Base-by-base conservation (phyloP, 1,139 yeast species). In the Scheffersomyces titani region DNA sequence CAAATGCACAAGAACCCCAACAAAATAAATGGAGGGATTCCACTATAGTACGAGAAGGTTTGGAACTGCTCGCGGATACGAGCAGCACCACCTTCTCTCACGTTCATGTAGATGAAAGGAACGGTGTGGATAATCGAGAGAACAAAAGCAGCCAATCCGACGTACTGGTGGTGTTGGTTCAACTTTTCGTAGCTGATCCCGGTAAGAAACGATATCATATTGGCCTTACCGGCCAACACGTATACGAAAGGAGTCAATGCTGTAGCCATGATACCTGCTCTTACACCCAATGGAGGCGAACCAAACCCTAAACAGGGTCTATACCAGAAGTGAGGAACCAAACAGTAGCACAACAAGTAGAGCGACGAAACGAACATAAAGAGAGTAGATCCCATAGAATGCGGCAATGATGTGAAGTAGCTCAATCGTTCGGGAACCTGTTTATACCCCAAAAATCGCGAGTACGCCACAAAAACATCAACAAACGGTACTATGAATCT, bases 221-320 rank as follows among this genome's bases (percentile, higher is more conserved):
- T 85, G 11, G 84, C 66, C 66, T 85, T 84, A 3, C 88, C 88
- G 0, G 86, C 78, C 57, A 84, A 68, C 2, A 83, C 73, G 58
- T 80, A 78, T 36, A 84, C 67, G 62, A 83, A 82, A 0, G 88
- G 88, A 3, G 83, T 74, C 55, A 84, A 71, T 0, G 87, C 86
- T 24, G 81, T 73, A 4, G 85, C 78, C 78, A 82, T 78, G 47
- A 83, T 59, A 2, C 88, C 88, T 1, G 87, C 74, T 54, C 88
- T 69, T 1, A 83, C 80, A 0, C 85, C 86, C 52, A 85, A 61
- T n/a, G 90, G 90, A n/a, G 90, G 88, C 0, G 87, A 76, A 0
- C 90, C 90, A 68, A 86, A 85, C 0, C 84, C 85, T 5, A 70
- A 54, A 66, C 90, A 86, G 0, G 74, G 83, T 60, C 89, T 70